Evolutionary conservation across 352 stramenopile species (phyloP), one percentile per base, ranked within the genome.

Genomic region (Pilasporangium apinafurcum): DNA sequence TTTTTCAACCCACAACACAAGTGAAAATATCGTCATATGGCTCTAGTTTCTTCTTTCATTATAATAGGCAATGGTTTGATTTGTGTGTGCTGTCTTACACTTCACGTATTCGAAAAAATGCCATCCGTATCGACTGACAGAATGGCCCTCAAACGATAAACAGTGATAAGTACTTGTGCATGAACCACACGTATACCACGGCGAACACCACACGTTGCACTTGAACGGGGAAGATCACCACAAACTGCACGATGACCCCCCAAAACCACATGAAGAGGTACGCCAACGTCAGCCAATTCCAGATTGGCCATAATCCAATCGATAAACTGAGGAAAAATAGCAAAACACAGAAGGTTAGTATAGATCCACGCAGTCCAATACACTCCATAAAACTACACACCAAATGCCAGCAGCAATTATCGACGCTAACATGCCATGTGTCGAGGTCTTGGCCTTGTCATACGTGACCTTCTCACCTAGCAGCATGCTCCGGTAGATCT

Each of bases 181-280:
- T 85, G 54, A 90, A 90, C 68, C 71, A 86, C 9, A 86, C 17
- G 43, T 85, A 90, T 4, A 39, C 66, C 16, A 56, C 56, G 0
- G 57, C 62, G 51, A 90, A 81, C 34, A 90, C 46, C 28, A 90
- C 48, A 41, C 72, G 70, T 52, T 86, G 71, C n/a, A 72, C 16
- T 32, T 79, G 41, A 0, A 73, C 56, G 12, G 74, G 77, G 9
- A 90, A 62, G 33, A 90, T 56, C 31, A 86, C 62, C 35, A 85
- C 47, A 4, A 83, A 40, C 51, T 86, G 77, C 20, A 90, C 65
- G 37, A 90, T 65, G 26, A 90, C 62, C 31, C 77, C 77, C 77
- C 77, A 90, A 35, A 83, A 85, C 64, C 71, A 82, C 73, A 90
- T 90, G 60, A 90, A 83, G 39, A 90, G 56, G 51, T 86, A 86